Base-by-base conservation (phyloP, 169 alveolate genomes). In the Cryptosporidium canis region DNA sequence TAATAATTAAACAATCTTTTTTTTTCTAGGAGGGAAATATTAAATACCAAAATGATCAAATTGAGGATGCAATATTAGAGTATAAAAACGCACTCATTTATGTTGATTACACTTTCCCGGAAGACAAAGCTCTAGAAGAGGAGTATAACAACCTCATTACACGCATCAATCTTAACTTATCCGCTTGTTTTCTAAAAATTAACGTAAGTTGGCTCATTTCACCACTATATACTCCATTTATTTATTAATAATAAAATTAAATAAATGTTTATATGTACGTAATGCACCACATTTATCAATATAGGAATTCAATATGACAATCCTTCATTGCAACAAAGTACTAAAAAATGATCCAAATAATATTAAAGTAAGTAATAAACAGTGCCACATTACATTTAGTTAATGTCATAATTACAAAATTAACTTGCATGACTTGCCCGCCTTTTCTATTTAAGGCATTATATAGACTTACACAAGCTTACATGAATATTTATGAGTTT, bases 61-160 rank as follows among this genome's bases (percentile, higher is more conserved):
- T 41, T 77, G 87, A 77, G 24, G 87, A 61, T 1, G 70, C 87
- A 27, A 77, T 77, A 55, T 21, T 27, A 9, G 87, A 77, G 51
- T 77, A 77, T 43, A 77, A 43, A 64, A 77, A 58, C 58, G 87
- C 87, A n/a, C 68, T 77, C 45, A 77, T 77, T 12, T 77, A 77
- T 31, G 55, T 77, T 16, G 87, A 77, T 63, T 77, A 77, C 43
- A 77, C 87, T 29, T 77, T 77, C 44, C 87, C 87, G 18, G 87
- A 53, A 16, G 39, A 41, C 66, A 41, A 39, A 14, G 29, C 31
- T n/a, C 61, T 55, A 8, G 72, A 77, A 6, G 61, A 56, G 39
- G 87, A 77, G 44, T 61, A 58, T 37, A 55, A 77, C 39, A 58
- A 61, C n/a, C 64, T 77, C 24, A 77, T 58, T 14, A 41, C 55